Conservation (phyloP, 2,329 filamentous ascomycete genomes). For the Phialemonium atrogriseum region DNA sequence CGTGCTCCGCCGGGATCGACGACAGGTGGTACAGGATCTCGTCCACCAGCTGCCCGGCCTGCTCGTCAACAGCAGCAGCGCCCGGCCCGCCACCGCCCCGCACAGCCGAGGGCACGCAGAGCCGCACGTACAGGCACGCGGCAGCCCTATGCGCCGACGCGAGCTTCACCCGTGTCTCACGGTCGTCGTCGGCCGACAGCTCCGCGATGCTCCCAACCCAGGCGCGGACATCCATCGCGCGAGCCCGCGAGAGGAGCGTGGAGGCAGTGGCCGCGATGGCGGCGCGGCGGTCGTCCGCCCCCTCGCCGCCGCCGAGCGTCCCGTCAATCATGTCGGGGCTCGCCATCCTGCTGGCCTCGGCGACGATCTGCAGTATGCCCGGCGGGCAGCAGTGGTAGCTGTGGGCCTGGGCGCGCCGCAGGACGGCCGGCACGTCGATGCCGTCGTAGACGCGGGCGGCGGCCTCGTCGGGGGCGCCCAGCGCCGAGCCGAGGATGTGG, state of each 20-base stretch:
- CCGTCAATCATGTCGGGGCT: constrained; percentile 12
- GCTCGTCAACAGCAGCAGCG: constrained; percentile 18
- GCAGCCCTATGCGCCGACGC: constrained; percentile 34
- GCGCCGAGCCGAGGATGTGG: constrained; percentile 36
- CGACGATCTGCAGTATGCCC: constrained; percentile 32
- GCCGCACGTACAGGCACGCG: constrained; percentile 36
- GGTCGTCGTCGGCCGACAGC: constrained; percentile 23
- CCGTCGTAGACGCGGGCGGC: constrained; percentile 25
- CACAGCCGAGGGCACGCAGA: constrained; percentile 17
- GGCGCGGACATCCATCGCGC: constrained; percentile 28
- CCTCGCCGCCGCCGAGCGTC: neutral
- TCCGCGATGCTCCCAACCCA: constrained; percentile 31
- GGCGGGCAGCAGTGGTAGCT: constrained; percentile 40
- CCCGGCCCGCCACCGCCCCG: constrained; percentile 12
- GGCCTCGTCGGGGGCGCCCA: constrained; percentile 22
- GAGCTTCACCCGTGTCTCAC: constrained; percentile 29
- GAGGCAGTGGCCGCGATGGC: constrained; percentile 3
- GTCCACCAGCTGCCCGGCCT: constrained; percentile 26
- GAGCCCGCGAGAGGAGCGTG: constrained; percentile 27
- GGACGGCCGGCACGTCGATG: constrained; percentile 26
- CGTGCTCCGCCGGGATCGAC: constrained; percentile 37
- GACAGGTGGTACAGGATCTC: constrained; percentile 40
- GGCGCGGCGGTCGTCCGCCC: constrained; percentile 8
- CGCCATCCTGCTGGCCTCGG: constrained; percentile 32
- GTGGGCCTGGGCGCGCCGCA: constrained; percentile 31